Evolutionary conservation across 352 stramenopile species (phyloP), one percentile per base, ranked within the genome.

Genomic region (Saprolegnia parasitica): DNA sequence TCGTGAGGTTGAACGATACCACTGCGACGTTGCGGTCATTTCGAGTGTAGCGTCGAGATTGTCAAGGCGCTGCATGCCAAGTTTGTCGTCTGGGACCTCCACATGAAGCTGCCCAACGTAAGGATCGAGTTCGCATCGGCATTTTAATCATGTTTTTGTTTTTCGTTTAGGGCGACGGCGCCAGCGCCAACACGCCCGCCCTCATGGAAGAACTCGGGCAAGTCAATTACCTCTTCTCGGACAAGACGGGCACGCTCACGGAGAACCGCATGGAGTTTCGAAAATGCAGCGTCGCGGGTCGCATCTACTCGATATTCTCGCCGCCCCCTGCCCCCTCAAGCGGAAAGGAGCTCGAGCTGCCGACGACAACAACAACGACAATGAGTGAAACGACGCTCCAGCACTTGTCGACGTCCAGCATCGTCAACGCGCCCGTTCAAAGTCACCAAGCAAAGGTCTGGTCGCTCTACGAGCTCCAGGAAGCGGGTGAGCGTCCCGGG

Each of bases 191-290:
- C 50, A 97, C 88, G 0, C 88, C 88, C 8, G 91, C 86, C n/a
- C 79, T 98, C 8, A 97, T 87, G 1, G 92, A 98, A 56, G 91
- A 97, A 61, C 78, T 98, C 0, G 93, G 93, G 0, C 92, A 98
- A 76, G 84, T 98, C 26, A 87, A 86, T 62, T 95, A 93, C 57
- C 86, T 98, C 71, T 97, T 98, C 72, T 98, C 81, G 0, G 94
- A 98, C 75, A 98, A 98, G 73, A 98, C 94, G 3, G 95, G 95
- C 8, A 98, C 95, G 29, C 72, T 98, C 52, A 98, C 95, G 18
- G 80, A 92, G 64, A 98, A 98, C 72, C 80, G 90, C 50, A 98
- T 98, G 95, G 86, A 93, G 56, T 98, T 99, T 71, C 96, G 97
- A 45, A 91, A 95, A 64, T 98, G 92, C 72, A 97, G 87, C 68